phyloP scores from a whole-genome alignment of 192 early-diverging fungal species.

The Fimicolochytrium jonesii region DNA sequence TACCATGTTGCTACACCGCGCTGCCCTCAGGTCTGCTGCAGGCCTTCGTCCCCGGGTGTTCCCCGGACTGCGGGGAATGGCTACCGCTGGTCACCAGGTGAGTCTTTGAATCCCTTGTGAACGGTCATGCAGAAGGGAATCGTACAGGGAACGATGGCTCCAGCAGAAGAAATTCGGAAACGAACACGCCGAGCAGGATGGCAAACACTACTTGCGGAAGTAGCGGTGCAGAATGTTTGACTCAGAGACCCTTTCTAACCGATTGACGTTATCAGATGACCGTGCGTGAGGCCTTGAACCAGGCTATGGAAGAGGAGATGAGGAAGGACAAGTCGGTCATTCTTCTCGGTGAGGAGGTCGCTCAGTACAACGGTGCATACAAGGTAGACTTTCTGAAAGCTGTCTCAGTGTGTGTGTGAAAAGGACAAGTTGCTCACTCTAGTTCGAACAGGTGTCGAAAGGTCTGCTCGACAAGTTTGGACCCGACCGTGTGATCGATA shows the following conservation, averaged over 20 bases:
- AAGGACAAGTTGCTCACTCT: too few relatives aligned
- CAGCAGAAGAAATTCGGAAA: too few relatives aligned
- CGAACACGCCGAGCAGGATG: neutral
- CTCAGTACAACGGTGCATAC: constrained; percentile 99
- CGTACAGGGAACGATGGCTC: neutral
- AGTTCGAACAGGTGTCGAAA: constrained; percentile 97
- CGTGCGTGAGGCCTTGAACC: constrained; percentile 95
- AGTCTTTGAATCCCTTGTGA: neutral
- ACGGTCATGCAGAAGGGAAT: neutral
- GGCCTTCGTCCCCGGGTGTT: too few relatives aligned
- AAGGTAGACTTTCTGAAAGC: too few relatives aligned
- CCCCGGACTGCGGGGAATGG: neutral
- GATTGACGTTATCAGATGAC: constrained; percentile 41
- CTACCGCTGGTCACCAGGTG: neutral
- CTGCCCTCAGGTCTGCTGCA: too few relatives aligned
- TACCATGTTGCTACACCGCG: too few relatives aligned
- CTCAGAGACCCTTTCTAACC: neutral
- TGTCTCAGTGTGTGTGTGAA: too few relatives aligned
- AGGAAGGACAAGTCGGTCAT: constrained; percentile 82
- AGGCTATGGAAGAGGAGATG: constrained; percentile 98
- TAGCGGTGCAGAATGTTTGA: neutral
- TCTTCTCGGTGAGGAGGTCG: constrained; percentile 95
- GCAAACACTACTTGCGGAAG: neutral
- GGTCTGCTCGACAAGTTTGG: constrained; percentile 97
- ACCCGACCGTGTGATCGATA: constrained; percentile 94